These are phyloP conservation scores for Medicago truncatula DNA, from an alignment of 306 rosid species.

Conservation along the genomic window MtrunA17r5.0-ANR NC_053047.1:7111001-7111500, in stretches of 20 bases:
- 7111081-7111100: conserved; percentile 22
- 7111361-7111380: too few species aligned
- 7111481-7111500: too few species aligned
- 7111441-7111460: too few species aligned
- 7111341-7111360: too few species aligned
- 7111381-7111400: too few species aligned
- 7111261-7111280: conserved; percentile 99
- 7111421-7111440: too few species aligned
- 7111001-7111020: background rate
- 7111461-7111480: too few species aligned
- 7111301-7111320: conserved; percentile 17
- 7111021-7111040: background rate
- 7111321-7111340: background rate
- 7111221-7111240: conserved; percentile 97
- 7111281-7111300: conserved; percentile 47
- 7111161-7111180: conserved; percentile 95
- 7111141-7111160: background rate
- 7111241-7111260: conserved; percentile 99
- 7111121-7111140: conserved; percentile 3
- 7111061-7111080: background rate
- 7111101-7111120: background rate
- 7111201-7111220: conserved; percentile 98
- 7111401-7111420: too few species aligned
- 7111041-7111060: background rate
- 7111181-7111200: conserved; percentile 85